Base-by-base conservation (phyloP, 2,329 filamentous ascomycete genomes). In the Venturia asperata region DNA sequence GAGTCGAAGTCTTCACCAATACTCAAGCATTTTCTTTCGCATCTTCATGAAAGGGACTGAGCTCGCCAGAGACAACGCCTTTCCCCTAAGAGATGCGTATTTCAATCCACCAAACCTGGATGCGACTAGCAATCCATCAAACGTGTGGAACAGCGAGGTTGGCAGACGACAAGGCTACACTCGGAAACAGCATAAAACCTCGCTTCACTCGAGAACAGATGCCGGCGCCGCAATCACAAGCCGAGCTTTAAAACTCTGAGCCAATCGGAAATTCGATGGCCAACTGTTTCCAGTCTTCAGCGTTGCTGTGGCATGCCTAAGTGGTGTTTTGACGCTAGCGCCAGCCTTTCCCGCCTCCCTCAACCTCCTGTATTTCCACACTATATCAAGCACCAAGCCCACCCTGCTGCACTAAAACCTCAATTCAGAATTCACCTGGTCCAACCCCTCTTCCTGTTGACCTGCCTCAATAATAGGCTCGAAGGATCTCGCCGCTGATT, bases 381-480 rank as follows among this genome's bases (percentile, higher is more conserved):
- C 10, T 37, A 58, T 58, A 58, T 58, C 52, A 34, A 52, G 52
- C 52, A 37, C 27, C 15, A 58, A 58, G 30, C 15, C 19, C 52
- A n/a, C 30, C 15, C 17, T 37, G 30, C 52, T n/a, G 9, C 27
- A 37, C 11, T 10, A 19, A n/a, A 37, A 19, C 19, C 49, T 37
- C 27, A 34, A 56, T 58, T 37, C 30, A 58, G 52, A 13, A 58
- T n/a, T 37, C 27, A 37, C 52, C 52, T 58, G 27, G 52, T 58
- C 52, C 21, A 7, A n/a, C n/a, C 19, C 15, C n/a, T 37, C 52
- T 37, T 58, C 52, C 27, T 6, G 10, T 11, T 11, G 19, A 58
- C 52, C 52, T 37, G 52, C 52, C 17, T 37, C 30, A 11, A 9
- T 24, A 3, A n/a, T 5, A n/a, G 17, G 17, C 6, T 37, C 10